A percentile compares a stretch with the other conserved stretches of the same genome.
Conservation (phyloP, 192 early-diverging fungal genomes). For the Geranomyces variabilis region DNA sequence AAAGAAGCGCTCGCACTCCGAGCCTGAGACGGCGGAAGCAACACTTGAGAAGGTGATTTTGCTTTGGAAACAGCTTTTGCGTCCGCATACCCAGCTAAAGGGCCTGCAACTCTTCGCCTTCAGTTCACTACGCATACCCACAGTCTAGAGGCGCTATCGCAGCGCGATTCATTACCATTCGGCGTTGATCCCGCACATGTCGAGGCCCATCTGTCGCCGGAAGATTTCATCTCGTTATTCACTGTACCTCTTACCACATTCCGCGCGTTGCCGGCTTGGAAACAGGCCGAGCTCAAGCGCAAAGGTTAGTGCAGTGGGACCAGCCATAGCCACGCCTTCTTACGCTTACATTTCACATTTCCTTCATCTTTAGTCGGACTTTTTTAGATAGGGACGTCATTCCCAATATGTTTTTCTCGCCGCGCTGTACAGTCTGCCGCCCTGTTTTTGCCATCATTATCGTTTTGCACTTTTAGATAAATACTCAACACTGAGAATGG, state of each 20-base stretch:
- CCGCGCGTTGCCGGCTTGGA: conserved; percentile 36
- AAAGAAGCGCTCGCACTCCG: conserved; percentile 1
- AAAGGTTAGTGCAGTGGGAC: conserved; percentile 34
- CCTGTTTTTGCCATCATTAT: no score
- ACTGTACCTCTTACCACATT: conserved; percentile 29
- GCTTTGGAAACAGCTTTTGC: no score
- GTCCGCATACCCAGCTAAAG: no score
- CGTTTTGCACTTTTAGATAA: no score
- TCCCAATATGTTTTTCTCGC: no score
- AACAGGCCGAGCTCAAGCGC: conserved; percentile 41
- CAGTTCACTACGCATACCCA: conserved; percentile 28
- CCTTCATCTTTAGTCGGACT: no score
- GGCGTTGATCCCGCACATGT: conserved; percentile 43
- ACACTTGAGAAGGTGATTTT: conserved; percentile 32
- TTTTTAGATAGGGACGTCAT: no score
- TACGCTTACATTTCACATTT: no score
- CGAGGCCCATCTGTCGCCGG: conserved; percentile 35
- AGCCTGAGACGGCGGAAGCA: conserved; percentile 10
- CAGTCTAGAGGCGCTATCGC: conserved; percentile 34
- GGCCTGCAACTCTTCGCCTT: no score
- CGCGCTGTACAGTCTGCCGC: no score
- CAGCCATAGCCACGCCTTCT: no score
- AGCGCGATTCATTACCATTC: conserved; percentile 35
- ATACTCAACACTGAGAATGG: no score
- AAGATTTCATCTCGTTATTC: conserved; percentile 42